Evolutionary conservation across 768 basidiomycete species (phyloP), one percentile per base, ranked within the genome.

Genomic region (Cystofilobasidium ferigula): DNA sequence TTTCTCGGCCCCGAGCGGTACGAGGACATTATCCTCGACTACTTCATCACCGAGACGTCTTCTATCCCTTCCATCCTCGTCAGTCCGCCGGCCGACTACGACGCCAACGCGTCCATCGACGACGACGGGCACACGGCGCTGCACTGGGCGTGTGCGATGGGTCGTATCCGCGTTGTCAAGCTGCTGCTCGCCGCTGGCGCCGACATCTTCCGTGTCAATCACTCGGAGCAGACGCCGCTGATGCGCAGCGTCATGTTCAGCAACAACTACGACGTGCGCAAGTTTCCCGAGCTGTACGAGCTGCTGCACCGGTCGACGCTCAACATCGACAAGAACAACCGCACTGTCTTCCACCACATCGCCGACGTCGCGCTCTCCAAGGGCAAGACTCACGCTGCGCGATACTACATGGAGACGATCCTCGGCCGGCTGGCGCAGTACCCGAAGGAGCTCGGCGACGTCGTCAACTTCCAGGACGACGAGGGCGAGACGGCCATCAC

Each of bases 201-300:
- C 18, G 92, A 97, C 74, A 90, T 95, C 70, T 99, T 94, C 81
- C 86, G 88, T 70, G 91, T 93, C 70, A 99, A 98, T 79, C 89
- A 87, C 73, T 84, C 90, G 14, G 95, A 95, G 3, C 95, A 98
- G 76, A 98, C 95, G 18, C 87, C 94, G 1, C 79, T 99, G 48
- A 99, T 99, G 95, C 89, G 95, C 20, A 87, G 86, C 72, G 95
- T 99, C 71, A 98, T 98, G 94, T 99, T 98, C 76, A 89, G 90
- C 58, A 99, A 99, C 77, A 99, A 98, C 75, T 99, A 99, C 74
- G 95, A 99, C 76, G 88, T 98, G 56, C 88, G 95, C 70, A 99
- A 99, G 76, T 99, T 99, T 72, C 90, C 92, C 2, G 94, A 98
- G 75, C 80, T 99, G 22, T 97, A 95, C 77, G 93, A 98, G 74